These are phyloP conservation scores for Chlorophyllum brunneum DNA, from an alignment of 768 basidiomycete genomes.

Conservation along the genomic window DNA sequence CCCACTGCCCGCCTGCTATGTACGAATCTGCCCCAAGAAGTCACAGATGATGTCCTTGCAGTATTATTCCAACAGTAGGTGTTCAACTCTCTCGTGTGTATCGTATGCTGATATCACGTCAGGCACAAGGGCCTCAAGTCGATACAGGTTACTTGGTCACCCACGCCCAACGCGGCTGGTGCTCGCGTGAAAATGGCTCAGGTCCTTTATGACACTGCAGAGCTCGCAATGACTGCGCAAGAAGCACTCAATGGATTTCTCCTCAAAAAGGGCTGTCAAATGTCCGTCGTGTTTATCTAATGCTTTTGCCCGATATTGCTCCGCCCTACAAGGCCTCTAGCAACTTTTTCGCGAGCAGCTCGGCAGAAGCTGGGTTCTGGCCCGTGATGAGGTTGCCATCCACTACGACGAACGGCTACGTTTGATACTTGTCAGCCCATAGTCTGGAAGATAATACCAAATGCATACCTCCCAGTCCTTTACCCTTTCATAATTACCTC, in stretches of 20 bases:
- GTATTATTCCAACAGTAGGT: conserved; percentile 92
- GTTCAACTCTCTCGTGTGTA: not conserved
- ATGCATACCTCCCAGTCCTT: conserved; percentile 51
- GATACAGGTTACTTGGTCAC: conserved; percentile 66
- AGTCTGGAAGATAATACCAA: not conserved
- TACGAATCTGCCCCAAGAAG: conserved; percentile 88
- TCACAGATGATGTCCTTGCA: conserved; percentile 80
- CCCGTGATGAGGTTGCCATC: conserved; percentile 64
- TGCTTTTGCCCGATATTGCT: not conserved
- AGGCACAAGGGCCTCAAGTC: conserved; percentile 85
- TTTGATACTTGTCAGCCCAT: not conserved
- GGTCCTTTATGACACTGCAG: conserved; percentile 71
- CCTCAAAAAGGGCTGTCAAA: conserved; percentile 82
- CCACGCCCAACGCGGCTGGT: conserved; percentile 61
- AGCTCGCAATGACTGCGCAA: conserved; percentile 74
- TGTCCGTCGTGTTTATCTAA: conserved; percentile 72
- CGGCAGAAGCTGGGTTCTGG: conserved; percentile 71
- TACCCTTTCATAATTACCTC: conserved; percentile 62
- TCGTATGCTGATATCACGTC: conserved; percentile 10
- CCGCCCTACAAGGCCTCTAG: conserved; percentile 11
- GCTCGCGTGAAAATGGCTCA: conserved; percentile 77
- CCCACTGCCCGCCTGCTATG: conserved; percentile 65
- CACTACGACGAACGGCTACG: conserved; percentile 47
- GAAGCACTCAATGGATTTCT: conserved; percentile 82
- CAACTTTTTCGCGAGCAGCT: conserved; percentile 10